Evolutionary conservation across 176 grass and related monocot species (phyloP), one percentile per base, ranked within the genome.

Genomic region (Musa beccarii): DNA sequence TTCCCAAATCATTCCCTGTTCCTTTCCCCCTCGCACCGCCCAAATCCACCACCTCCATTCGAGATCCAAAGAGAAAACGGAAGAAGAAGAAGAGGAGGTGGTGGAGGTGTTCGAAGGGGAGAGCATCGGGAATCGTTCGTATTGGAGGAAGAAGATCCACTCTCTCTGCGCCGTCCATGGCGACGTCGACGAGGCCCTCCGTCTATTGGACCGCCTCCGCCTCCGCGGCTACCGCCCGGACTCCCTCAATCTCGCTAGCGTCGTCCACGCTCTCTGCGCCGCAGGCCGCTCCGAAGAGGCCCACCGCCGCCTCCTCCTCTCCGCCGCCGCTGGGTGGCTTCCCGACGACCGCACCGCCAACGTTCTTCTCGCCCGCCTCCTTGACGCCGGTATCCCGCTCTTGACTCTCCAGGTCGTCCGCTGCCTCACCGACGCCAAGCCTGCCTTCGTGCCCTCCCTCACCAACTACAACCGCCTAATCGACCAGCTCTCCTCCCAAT

Each of bases 391-490:
- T 64, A 75, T 85, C 53, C 92, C 89, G 0, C 13, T 79, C 50
- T 82, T 92, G 24, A 96, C 92, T 19, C 89, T 96, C 77, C 75
- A 76, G 68, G 82, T 92, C 78, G 55, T 92, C 61, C 86, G 69
- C 68, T 73, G 81, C 72, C 73, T 49, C 75, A 59, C 51, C 11
- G 61, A 63, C 49, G 49, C 59, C 21, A 77, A 77, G 13, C 52
- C 54, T 63, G 56, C 78, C 76, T 67, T 81, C 74, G 68, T 63
- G 21, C 81, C 86, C 4, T 89, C 84, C 52, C 84, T 87, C 66
- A 84, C 82, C 68, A 87, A 80, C 81, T 84, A 87, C 75, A 89
- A 92, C 68, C 89, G 85, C 69, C 83, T 96, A 54, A 82, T 89
- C 66, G 84, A 59, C 49, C 80, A 69, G 49, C 89, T 96, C 75